Percentiles rank a stretch among this genome's conserved stretches.
Conservation (phyloP, 1,284 basidiomycete species). For the Apiotrichum gracile region DNA sequence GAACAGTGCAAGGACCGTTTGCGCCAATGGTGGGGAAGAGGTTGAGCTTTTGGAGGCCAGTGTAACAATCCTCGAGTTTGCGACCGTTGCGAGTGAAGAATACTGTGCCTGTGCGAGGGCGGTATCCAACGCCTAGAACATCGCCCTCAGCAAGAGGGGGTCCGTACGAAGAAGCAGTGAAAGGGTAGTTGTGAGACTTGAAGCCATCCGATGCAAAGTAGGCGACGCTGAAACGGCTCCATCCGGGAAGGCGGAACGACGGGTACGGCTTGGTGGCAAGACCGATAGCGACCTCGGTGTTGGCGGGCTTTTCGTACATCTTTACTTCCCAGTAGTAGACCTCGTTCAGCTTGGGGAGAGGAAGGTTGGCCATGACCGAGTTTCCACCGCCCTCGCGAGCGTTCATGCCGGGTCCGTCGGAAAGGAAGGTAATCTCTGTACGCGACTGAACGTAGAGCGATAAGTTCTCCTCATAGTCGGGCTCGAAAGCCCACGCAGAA, state of each 20-base stretch:
- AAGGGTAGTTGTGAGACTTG: constrained; percentile 96
- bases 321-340: constrained; percentile 98
- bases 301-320: constrained; percentile 85
- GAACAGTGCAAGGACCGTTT: constrained; percentile 86
- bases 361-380: constrained; percentile 88
- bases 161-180: constrained; percentile 80
- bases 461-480: constrained; percentile 87
- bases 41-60: constrained; percentile 80
- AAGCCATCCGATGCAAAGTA: constrained; percentile 91
- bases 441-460: constrained; percentile 84
- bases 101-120: constrained; percentile 87
- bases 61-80: constrained; percentile 88
- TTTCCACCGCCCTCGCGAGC: constrained; percentile 59
- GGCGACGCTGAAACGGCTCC: constrained; percentile 84
- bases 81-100: constrained; percentile 95
- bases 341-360: constrained; percentile 89
- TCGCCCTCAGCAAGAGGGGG: constrained; percentile 85
- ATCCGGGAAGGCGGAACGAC: constrained; percentile 82
- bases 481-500: constrained; percentile 94
- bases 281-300: constrained; percentile 78
- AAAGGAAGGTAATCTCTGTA: constrained; percentile 91
- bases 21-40: constrained; percentile 92
- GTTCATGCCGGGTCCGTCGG: constrained; percentile 74
- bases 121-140: constrained; percentile 85
- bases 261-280: constrained; percentile 93